These are phyloP conservation scores for Phytophthora tubulina DNA, from an alignment of 352 stramenopile species.

Conservation along the genomic window DNA sequence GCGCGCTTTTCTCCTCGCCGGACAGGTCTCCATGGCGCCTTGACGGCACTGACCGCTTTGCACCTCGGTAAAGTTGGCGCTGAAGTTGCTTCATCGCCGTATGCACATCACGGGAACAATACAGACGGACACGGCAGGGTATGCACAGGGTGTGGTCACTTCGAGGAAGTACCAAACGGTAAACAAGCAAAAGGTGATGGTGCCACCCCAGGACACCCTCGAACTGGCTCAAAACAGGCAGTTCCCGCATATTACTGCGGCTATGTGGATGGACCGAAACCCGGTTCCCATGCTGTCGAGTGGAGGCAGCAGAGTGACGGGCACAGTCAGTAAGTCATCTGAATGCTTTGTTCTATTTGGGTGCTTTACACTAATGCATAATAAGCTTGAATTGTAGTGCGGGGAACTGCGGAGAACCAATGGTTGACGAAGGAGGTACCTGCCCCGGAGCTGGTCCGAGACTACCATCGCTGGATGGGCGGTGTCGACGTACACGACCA, in stretches of 20 bases:
- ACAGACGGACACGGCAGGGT: background rate
- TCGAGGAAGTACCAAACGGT: background rate
- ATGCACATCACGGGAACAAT: background rate
- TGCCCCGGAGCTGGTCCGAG: slow-evolving; percentile 8
- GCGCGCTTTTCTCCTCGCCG: background rate
- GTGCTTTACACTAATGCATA: too few species aligned
- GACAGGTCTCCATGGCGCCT: background rate
- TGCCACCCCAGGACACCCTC: background rate
- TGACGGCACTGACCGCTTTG: background rate
- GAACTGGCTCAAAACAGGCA: background rate
- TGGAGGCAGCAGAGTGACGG: background rate
- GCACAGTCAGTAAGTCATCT: slow-evolving; percentile 19
- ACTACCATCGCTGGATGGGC: slow-evolving; percentile 5
- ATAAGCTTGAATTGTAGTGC: too few species aligned
- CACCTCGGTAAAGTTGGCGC: background rate
- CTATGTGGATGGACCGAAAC: slow-evolving; percentile 25
- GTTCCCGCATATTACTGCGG: background rate
- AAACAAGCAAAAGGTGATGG: background rate
- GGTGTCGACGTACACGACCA: slow-evolving; percentile 10
- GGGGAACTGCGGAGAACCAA: background rate
- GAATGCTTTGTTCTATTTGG: background rate
- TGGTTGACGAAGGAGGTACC: background rate
- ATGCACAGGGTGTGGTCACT: background rate
- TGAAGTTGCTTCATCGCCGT: background rate
- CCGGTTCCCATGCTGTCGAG: slow-evolving; percentile 12